Evolutionary conservation across 106 monocot genomes (phyloP), one percentile per base, ranked within the genome.

Genomic region (Apostasia ramifera): DNA sequence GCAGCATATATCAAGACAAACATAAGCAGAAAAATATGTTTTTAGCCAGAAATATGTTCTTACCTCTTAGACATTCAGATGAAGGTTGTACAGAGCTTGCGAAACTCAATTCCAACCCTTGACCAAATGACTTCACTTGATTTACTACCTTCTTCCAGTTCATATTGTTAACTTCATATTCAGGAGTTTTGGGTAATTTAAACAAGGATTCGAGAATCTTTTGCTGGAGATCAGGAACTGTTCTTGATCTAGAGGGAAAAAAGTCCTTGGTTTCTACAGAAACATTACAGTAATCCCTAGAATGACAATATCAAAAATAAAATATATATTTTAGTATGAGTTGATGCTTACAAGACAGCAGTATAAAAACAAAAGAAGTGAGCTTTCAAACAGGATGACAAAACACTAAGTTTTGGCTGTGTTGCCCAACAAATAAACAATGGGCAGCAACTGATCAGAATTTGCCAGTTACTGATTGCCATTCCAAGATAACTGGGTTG

Each of bases 61-160:
- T 81, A 95, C 91, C 86, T 69, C 63, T 57, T 76, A 5, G 65
- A 39, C 48, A 55, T 57, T 66, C 81, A 40, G 71, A 64, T 64
- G 40, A 75, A 69, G 73, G 59, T 60, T 72, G 74, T 57, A 67
- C 8, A 10, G 10, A 67, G 70, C 65, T 66, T 42, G 71, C 45
- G 72, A 67, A 65, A 79, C 58, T 8, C 14, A 76, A 80, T 71
- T 85, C 85, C 44, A 85, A 70, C 47, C 91, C 91, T 51, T 75
- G 78, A 37, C 85, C 81, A 79, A 85, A 83, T 53, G 82, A 65
- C 71, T 92, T 78, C 39, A 92, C 76, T 53, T 87, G 81, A 73
- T 87, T 63, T 12, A 77, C 87, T 54, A 89, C 75, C 70, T 85
- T 87, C 73, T 89, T 97, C 97, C 97, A 97, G 71, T 89, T 77